Evolutionary conservation across 2,329 filamentous ascomycete genomes (phyloP).

Genomic region (Pseudocercospora musae): DNA sequence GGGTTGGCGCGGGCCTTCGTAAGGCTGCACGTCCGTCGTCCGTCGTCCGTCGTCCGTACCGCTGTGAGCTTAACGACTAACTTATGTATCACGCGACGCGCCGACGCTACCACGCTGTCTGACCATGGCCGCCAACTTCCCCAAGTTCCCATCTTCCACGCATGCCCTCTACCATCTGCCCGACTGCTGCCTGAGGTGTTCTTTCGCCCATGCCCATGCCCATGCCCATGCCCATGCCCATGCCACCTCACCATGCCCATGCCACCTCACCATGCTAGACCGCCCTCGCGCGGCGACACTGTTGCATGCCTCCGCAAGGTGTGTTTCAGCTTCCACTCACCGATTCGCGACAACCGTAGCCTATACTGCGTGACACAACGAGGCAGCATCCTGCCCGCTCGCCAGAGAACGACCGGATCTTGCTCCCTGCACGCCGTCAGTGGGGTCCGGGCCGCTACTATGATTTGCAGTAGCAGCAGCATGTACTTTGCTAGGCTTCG

Average conservation of each 20-base stretch:
- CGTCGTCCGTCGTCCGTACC: no score
- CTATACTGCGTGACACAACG: slow-evolving; percentile 4
- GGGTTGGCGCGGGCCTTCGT: not conserved
- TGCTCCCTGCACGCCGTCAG: slow-evolving; percentile 2
- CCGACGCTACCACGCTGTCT: not conserved
- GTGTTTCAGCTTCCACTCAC: not conserved
- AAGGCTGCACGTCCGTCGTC: slow-evolving; percentile 5
- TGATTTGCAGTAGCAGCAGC: not conserved
- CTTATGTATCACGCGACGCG: no score
- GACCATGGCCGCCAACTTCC: not conserved
- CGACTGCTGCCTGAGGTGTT: not conserved
- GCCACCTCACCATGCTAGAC: not conserved
- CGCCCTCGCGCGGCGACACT: not conserved
- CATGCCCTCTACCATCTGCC: not conserved
- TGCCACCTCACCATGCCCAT: no score
- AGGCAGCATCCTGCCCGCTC: not conserved
- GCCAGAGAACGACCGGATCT: not conserved
- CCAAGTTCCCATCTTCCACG: no score
- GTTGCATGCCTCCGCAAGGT: not conserved
- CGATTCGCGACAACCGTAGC: not conserved
- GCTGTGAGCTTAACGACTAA: not conserved
- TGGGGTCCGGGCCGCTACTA: slow-evolving; percentile 3
- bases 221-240: no score
- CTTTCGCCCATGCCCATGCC: no score
- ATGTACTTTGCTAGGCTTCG: not conserved